phyloP scores from a whole-genome alignment of 2,329 filamentous ascomycete genomes.

The Sporothrix mexicana region DNA sequence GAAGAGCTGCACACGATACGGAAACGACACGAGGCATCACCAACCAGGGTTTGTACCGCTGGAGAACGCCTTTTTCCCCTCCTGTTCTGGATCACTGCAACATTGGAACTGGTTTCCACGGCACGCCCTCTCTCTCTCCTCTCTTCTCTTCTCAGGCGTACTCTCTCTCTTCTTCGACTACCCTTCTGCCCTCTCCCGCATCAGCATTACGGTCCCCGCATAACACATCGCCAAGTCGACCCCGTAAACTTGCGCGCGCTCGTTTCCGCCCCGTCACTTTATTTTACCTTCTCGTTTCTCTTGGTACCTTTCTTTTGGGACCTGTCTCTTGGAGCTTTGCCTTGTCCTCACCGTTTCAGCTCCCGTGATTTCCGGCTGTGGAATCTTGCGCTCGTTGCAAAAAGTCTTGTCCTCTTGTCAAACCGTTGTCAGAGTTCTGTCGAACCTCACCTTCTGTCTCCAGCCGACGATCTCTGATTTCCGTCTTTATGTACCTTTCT shows the following conservation, averaged over 20 bases:
- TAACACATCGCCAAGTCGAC: slow-evolving; percentile 18
- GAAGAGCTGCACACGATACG: neutral
- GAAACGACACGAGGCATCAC: neutral
- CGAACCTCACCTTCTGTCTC: neutral
- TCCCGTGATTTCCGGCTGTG: slow-evolving; percentile 16
- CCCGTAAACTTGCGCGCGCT: slow-evolving; percentile 34
- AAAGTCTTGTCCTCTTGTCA: neutral
- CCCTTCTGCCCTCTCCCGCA: neutral
- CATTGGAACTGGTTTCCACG: neutral
- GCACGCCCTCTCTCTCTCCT: neutral
- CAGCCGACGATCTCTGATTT: neutral
- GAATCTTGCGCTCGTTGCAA: slow-evolving; percentile 23
- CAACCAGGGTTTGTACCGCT: neutral
- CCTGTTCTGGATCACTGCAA: slow-evolving; percentile 13
- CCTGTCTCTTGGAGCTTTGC: neutral
- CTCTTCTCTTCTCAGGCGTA: neutral
- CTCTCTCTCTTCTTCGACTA: neutral
- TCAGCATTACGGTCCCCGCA: neutral
- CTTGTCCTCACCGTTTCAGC: slow-evolving; percentile 16
- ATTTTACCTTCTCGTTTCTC: neutral
- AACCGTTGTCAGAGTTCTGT: too few relatives aligned
- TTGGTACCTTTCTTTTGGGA: neutral
- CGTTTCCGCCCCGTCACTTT: slow-evolving; percentile 28
- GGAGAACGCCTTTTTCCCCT: neutral
- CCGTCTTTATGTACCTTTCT: neutral